Base-by-base conservation (phyloP, 495 filamentous ascomycete genomes). In the Neurospora tetraspora region DNA sequence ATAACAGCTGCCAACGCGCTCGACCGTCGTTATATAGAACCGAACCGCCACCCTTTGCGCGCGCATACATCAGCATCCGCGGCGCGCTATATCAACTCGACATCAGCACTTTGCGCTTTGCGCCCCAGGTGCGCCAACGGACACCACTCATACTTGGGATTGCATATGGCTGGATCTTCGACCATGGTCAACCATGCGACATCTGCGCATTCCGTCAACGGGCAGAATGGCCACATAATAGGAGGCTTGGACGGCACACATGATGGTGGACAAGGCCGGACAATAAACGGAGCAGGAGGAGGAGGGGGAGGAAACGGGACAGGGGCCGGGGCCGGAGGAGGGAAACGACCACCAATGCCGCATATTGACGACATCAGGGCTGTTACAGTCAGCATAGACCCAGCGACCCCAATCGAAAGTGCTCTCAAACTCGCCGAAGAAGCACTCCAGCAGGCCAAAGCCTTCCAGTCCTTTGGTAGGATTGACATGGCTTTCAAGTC, bases 331-430 rank as follows among this genome's bases (percentile, higher is more conserved):
- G 69, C 72, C 38, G 72, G 69, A 14, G 73, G 71, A 20, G 75
- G 74, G n/a, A 84, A 78, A 68, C 77, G 79, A 8, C 79, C 82
- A 18, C 91, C 53, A 18, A 65, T 89, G 74, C 88, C 90, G 20
- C 92, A 94, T 81, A 89, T 94, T 75, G 90, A 93, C 74, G 93
- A 94, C 79, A 83, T 94, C 59, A 86, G 89, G 7, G 82, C 83
- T 1, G 84, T 83, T 38, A 76, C 71, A 7, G 81, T 83, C 71
- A 81, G 86, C 20, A 69, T 85, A 42, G 81, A 87, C 69, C 76
- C 79, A 23, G 76, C 85, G 47, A 77, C 79, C 31, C 81, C 86
- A 38, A 77, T 90, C 38, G 83, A 84, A 16, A 86, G 77, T 45
- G 73, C 89, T 12, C 80, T 91, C 31, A 80, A 83, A 47, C 73